Base-by-base conservation (phyloP, 495 filamentous ascomycete genomes). In the Lepidopterella palustris region DNA sequence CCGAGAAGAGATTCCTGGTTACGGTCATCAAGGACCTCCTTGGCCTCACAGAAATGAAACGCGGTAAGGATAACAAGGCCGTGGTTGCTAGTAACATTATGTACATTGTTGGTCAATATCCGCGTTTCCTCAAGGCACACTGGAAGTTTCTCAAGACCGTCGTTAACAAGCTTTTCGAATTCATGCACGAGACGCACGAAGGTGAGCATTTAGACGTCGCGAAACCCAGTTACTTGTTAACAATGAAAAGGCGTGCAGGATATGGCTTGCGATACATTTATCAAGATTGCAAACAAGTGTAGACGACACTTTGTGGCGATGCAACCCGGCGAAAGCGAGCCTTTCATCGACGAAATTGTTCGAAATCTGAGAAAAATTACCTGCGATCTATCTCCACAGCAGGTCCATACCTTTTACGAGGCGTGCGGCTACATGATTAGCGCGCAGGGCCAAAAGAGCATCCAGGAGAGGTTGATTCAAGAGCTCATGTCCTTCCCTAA, bases 71-170 rank as follows among this genome's bases (percentile, higher is more conserved):
- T 75, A 98, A 98, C 79, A 98, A 98, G 72, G 93, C 93, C 21
- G 95, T 98, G 1, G 93, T 98, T 52, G 93, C 93, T 64, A 96
- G 91, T 76, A 98, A 98, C 74, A 98, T 98, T 73, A 98, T 98
- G 93, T 98, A 98, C 70, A 98, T 98, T 72, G 93, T 98, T 57
- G 93, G 93, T 31, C 93, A 98, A 71, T 98, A 98, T 70, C 93
- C 93, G 15, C 88, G 93, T 26, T 98, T 98, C 76, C 76, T 98
- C 65, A 98, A 98, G 73, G 93, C 93, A 0, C 93, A 98, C 71
- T 98, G 93, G 93, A 98, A 98, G 72, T 99, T 99, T 76, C 76
- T 99, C 65, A 99, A 99, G 82, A 99, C 93, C 5, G 93, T 99
- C 21, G 93, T 99, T 64, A 99, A 97, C 76, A 99, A 99, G 76